Evolutionary conservation across 1,284 basidiomycete species (phyloP), one percentile per base, ranked within the genome.

Genomic region (Peniophora sp.): DNA sequence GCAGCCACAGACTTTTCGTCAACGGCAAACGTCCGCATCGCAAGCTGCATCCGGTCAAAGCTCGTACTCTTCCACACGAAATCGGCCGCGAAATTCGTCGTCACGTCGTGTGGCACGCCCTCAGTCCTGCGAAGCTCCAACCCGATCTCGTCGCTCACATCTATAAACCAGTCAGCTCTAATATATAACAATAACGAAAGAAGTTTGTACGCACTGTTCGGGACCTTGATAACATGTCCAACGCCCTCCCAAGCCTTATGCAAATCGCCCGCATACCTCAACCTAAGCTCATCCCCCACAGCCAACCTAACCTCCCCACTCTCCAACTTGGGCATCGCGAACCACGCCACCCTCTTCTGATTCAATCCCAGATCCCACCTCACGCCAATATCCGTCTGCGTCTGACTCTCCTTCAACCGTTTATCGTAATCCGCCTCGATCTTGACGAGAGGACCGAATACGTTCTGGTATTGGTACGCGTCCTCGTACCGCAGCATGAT

Each of bases 41-140:
- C 97, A 47, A 92, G 77, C 66, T 99, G 97, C 97, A 99, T 99
- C 50, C 97, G 82, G 66, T 98, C 96, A 61, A 99, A 99, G 64
- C 93, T 97, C 1, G 97, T 99, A 6, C 93, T 94, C 69, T 99
- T 99, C 97, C 97, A 99, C 14, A 99, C 94, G 63, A 99, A 99
- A 66, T 99, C 97, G 41, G 88, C 95, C 0, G 90, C 87, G 63
- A 97, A 99, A 60, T 93, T 92, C 63, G 96, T 92, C 0, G 92
- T 96, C 70, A 94, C 84, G 48, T 99, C 94, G 19, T 87, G 83
- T 2, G 97, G 97, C 5, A 97, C 95, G n/a, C 91, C 92, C 57
- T 98, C 95, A 3, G 89, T 85, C 50, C 89, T 77, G 53, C 93
- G 78, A 45, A 99, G 75, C 68, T 99, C 97, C 54, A 99, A 74